These are phyloP conservation scores for Raphanus sativus DNA, from an alignment of 345 rosid genomes.

Conservation along the genomic window DNA sequence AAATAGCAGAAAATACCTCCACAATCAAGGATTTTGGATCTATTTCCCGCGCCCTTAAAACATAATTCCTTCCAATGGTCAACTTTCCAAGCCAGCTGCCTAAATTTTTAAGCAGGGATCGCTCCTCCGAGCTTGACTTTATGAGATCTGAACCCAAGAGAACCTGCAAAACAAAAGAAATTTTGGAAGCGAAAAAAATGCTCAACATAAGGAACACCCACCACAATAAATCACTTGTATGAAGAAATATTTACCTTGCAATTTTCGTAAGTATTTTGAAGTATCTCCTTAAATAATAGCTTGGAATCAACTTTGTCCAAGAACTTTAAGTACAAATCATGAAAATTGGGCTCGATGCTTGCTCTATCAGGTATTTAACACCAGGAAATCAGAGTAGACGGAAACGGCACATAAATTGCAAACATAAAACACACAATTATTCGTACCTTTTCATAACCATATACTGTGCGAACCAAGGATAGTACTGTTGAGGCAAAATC, in stretches of 20 bases:
- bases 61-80: constrained; percentile 95
- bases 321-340: constrained; percentile 84
- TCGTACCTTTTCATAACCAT: constrained; percentile 87
- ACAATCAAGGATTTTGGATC: constrained; percentile 97
- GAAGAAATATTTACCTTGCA: constrained; percentile 64
- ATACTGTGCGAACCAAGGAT: constrained; percentile 92
- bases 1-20: constrained; percentile 54
- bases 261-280: constrained; percentile 74
- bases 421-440: background rate
- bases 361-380: constrained; percentile 46
- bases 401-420: background rate
- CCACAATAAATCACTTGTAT: background rate
- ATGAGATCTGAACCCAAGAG: constrained; percentile 96
- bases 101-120: constrained; percentile 89
- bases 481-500: constrained; percentile 57
- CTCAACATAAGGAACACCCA: background rate
- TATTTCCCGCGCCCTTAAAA: constrained; percentile 88
- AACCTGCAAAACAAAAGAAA: constrained; percentile 53
- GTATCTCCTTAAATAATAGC: constrained; percentile 66
- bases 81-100: constrained; percentile 99
- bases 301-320: constrained; percentile 70
- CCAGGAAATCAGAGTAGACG: background rate
- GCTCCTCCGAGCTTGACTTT: constrained; percentile 96
- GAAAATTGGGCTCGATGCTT: constrained; percentile 85
- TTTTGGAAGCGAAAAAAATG: background rate